Percentiles rank a stretch among this genome's conserved stretches.
These are phyloP conservation scores for Clavulina sp. DNA, from an alignment of 768 basidiomycete genomes.

Conservation along the genomic window DNA sequence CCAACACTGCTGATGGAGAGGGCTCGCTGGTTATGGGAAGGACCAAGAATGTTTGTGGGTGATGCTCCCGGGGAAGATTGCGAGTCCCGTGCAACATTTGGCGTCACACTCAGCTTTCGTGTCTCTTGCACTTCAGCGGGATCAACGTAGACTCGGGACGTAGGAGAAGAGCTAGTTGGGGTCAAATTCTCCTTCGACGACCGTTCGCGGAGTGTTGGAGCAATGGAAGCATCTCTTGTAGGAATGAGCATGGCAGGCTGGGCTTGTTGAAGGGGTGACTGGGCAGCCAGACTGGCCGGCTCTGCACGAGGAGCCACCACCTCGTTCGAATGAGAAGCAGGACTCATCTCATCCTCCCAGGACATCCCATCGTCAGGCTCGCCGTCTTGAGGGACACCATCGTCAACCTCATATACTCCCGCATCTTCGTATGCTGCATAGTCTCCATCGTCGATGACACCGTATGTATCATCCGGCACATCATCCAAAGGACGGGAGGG, in stretches of 20 bases:
- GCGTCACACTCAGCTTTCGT: conserved; percentile 59
- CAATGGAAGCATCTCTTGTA: too few species aligned
- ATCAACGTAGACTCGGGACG: conserved; percentile 28
- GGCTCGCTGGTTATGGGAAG: too few species aligned
- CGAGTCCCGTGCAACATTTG: conserved; percentile 47
- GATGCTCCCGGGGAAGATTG: conserved; percentile 12
- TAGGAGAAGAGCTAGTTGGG: conserved; percentile 5
- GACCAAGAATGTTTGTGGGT: not conserved
- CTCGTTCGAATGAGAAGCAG: too few species aligned
- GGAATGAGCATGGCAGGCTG: too few species aligned
- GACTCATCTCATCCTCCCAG: conserved; percentile 76
- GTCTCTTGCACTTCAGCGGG: conserved; percentile 57
- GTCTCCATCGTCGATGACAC: conserved; percentile 40
- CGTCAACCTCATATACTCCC: conserved; percentile 42
- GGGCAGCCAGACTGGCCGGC: too few species aligned
- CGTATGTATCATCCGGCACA: conserved; percentile 41
- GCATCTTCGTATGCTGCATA: conserved; percentile 53
- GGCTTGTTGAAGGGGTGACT: too few species aligned
- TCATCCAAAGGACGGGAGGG: conserved; percentile 23
- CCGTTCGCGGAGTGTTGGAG: conserved; percentile 34
- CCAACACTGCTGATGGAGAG: not conserved
- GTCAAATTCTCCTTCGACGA: conserved; percentile 15
- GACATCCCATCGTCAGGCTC: conserved; percentile 63
- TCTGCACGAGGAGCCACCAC: not conserved
- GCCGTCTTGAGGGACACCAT: too few species aligned